Conservation (phyloP, 148 eudicot species). For the Nepenthes gracilis region DNA sequence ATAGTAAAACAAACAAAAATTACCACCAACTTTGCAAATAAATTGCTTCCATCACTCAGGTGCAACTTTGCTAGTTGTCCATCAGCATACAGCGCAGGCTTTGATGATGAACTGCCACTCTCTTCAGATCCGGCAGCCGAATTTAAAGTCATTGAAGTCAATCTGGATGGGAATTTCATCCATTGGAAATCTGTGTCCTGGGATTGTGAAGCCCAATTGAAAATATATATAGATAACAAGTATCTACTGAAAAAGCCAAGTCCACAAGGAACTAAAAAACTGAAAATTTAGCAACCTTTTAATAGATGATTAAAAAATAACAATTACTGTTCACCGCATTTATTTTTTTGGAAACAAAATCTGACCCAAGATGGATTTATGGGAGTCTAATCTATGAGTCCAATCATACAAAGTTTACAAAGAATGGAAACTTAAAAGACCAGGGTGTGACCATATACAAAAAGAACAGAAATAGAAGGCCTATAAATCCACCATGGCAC, state of each 20-base stretch:
- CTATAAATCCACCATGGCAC: too few species aligned
- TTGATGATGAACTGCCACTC: slow-evolving; percentile 8
- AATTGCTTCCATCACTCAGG: slow-evolving; percentile 56
- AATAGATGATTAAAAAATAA: too few species aligned
- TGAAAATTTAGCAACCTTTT: too few species aligned
- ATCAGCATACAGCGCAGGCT: slow-evolving; percentile 14
- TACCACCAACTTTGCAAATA: slow-evolving; percentile 92
- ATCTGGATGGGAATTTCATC: slow-evolving; percentile 45
- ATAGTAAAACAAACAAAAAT: slow-evolving; percentile 3
- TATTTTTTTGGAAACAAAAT: too few species aligned
- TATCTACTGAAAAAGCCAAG: background rate
- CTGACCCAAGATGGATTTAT: too few species aligned
- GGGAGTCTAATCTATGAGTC: too few species aligned
- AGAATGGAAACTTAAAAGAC: too few species aligned
- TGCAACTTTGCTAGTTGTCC: slow-evolving; percentile 64
- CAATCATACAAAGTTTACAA: too few species aligned
- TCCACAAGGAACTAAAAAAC: too few species aligned
- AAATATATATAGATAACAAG: background rate
- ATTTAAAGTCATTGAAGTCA: slow-evolving; percentile 46
- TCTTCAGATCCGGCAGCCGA: slow-evolving; percentile 26
- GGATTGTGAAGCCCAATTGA: background rate
- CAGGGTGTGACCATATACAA: too few species aligned
- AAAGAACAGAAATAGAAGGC: too few species aligned
- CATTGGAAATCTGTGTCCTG: slow-evolving; percentile 52
- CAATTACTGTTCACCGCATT: too few species aligned